Evolutionary conservation across 495 filamentous ascomycete genomes (phyloP).

Genomic region (Daldinia decipiens): DNA sequence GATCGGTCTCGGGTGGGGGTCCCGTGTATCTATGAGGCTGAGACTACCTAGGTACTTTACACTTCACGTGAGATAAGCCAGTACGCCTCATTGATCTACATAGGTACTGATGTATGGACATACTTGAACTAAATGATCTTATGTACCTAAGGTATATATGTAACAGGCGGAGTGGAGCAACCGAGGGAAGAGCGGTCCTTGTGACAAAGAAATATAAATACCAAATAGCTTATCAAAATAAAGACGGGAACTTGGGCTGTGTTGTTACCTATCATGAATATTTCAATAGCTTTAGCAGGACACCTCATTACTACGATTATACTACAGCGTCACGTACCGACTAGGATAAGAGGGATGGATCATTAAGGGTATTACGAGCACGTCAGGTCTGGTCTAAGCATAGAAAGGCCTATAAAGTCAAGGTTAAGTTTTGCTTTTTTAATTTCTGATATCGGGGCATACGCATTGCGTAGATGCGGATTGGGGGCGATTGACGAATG

Average conservation of each 20-base stretch:
- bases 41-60: slow-evolving; percentile 4
- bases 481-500: slow-evolving; percentile 22
- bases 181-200: no score
- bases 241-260: no score
- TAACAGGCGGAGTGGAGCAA: no score
- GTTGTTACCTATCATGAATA: no score
- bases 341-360: neutral
- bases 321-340: neutral
- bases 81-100: neutral
- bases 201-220: no score
- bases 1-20: slow-evolving; percentile 10
- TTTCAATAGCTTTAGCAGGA: neutral
- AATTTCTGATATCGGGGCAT: slow-evolving; percentile 35
- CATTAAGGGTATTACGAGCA: neutral
- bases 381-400: neutral
- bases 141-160: no score
- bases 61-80: slow-evolving; percentile 6
- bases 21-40: slow-evolving; percentile 34
- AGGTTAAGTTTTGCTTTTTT: slow-evolving; percentile 37
- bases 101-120: no score
- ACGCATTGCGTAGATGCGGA: slow-evolving; percentile 32
- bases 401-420: slow-evolving; percentile 3
- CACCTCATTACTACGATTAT: neutral
- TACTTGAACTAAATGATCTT: neutral
- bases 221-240: no score